Base-by-base conservation (phyloP, 2,329 filamentous ascomycete species). In the Knoxdaviesia proteae region DNA sequence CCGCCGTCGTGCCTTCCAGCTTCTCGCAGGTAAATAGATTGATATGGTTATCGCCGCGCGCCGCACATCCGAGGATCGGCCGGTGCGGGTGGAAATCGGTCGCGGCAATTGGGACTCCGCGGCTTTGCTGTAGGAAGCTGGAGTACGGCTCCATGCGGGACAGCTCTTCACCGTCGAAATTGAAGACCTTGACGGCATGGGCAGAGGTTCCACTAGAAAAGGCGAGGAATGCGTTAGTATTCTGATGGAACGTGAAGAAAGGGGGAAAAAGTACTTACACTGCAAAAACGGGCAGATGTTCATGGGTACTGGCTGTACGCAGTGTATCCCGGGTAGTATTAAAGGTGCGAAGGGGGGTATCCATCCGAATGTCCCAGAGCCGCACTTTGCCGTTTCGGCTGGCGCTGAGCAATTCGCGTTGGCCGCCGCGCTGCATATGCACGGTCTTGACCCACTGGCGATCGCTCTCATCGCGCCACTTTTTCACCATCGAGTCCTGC, bases 31-130 rank as follows among this genome's bases (percentile, higher is more conserved):
- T 77, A 54, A 88, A 92, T 32, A 96, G 67, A 56, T 93, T 94
- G 53, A 98, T 77, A 56, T 94, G 83, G 46, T 87, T 75, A 55
- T 94, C 87, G 44, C 86, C 83, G 38, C 84, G 69, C 4, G 86
- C 83, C 1, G 87, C 82, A 52, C 82, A 90, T 34, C 84, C 87
- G 47, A 98, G 69, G 58, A 94, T 78, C 62, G 93, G 87, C 42
- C 81, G 76, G 58, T 98, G 90, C 1, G 90, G 90, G 60, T 98
- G 90, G 65, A 96, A 98, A 0, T 87, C 81, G 6, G 88, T 94
- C 34, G 82, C 74, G 3, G 86, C 78, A 49, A 98, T 92, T 1
- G 90, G 81, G 6, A 78, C 74, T 45, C 79, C 77, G 42, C 83
- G 79, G 54, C 77, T 84, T 52, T 86, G 80, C 48, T 83, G 77